Base-by-base conservation (phyloP, 495 filamentous ascomycete species). In the Xylaria castorea region DNA sequence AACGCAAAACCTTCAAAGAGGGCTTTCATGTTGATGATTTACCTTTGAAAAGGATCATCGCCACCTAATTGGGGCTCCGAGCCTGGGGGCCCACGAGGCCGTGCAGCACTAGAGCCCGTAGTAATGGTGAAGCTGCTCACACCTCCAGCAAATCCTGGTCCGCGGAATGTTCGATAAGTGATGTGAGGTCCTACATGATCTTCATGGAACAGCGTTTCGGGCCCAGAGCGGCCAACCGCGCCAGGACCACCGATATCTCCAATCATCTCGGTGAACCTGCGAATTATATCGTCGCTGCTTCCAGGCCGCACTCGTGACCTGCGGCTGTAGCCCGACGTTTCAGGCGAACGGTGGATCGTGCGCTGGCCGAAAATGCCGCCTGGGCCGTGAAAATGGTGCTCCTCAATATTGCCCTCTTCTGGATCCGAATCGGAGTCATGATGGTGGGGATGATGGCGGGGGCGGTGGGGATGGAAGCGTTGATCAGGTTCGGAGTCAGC, bases 391-490 rank as follows among this genome's bases (percentile, higher is more conserved):
- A 80, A 76, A 66, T 86, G 74, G 51, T 86, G 82, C 27, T 87
- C 82, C 16, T 86, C 85, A 34, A 87, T 82, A 71, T 86, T 82
- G 55, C 71, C 81, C 55, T 84, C 84, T 11, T 86, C 86, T 0
- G 82, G 83, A 64, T 88, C 85, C 0, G 82, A 84, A 48, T 85
- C 80, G 40, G 79, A 73, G 42, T 83, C 82, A 65, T 79, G 78
- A 58, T 81, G 77, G 5, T 68, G 78, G 81, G 80, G 85, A 0
- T 82, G 83, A 72, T 84, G 81, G 38, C 27, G 12, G 30, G 66
- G 78, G 60, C 62, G 74, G 62, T 72, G 77, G 72, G 50, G 74
- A 73, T 76, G 75, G 20, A 71, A 71, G 53, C 55, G 76, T 12
- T 55, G 74, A 58, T 83, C 84, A 34, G 78, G 75, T 5, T 80